These are phyloP conservation scores for Solanum hybrid DNA, from an alignment of 305 asterid genomes.

Conservation along the genomic window DNA sequence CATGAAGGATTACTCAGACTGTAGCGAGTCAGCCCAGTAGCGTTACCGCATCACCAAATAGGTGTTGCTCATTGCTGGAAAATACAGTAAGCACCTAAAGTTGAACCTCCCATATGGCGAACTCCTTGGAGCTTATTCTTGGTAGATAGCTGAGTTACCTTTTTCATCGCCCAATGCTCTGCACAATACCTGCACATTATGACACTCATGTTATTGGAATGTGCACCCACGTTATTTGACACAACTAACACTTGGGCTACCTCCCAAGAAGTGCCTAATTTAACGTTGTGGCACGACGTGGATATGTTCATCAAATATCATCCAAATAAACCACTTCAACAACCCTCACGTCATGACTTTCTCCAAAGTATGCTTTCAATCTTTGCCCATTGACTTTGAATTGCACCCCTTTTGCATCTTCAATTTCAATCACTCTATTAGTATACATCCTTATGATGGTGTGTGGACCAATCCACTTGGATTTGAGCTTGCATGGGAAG, in stretches of 20 bases:
- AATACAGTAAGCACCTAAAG: not conserved
- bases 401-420: not conserved
- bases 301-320: not conserved
- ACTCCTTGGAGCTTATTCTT: not conserved
- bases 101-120: not conserved
- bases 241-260: not conserved
- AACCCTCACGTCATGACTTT: not conserved
- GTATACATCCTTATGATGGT: not conserved
- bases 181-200: not conserved
- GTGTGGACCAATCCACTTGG: not conserved
- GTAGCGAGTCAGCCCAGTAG: not conserved
- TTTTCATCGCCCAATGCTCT: not conserved
- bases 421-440: not conserved
- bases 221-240: not conserved
- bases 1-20: not conserved
- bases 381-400: not conserved
- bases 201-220: not conserved
- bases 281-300: not conserved
- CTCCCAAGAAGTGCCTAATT: not conserved
- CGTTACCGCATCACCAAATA: not conserved
- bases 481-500: not conserved
- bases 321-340: not conserved
- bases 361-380: not conserved
- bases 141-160: not conserved
- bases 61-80: not conserved